These are phyloP conservation scores for Zoysia matrella DNA, from an alignment of 202 grass and related monocot species.

Conservation along the genomic window DNA sequence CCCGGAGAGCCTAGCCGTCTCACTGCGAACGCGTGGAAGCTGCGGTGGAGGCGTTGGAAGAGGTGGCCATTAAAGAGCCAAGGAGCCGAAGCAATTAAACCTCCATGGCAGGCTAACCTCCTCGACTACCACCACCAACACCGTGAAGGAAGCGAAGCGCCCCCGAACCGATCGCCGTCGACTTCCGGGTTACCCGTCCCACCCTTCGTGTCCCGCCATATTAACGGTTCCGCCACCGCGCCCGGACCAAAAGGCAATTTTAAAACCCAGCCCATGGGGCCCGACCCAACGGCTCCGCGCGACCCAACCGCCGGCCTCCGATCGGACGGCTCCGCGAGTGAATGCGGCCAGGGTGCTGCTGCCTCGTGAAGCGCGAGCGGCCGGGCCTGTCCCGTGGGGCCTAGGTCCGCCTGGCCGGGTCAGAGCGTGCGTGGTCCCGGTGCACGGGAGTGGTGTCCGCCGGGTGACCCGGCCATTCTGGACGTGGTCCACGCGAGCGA, in stretches of 20 bases:
- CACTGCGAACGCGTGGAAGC: conserved; percentile 27
- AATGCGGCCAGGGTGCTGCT: conserved; percentile 37
- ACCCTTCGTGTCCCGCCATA: neutral
- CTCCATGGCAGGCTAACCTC: conserved; percentile 34
- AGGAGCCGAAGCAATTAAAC: conserved; percentile 54
- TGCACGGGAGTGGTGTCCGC: neutral
- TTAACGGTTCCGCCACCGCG: neutral
- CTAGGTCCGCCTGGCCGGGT: conserved; percentile 38
- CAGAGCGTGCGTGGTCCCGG: conserved; percentile 1
- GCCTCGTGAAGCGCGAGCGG: conserved; percentile 33
- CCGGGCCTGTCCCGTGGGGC: too few relatives aligned
- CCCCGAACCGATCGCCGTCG: conserved; percentile 24
- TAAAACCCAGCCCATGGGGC: conserved; percentile 23
- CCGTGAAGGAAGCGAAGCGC: neutral
- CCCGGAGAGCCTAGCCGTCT: conserved; percentile 26
- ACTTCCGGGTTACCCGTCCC: neutral
- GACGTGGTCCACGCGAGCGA: conserved; percentile 33
- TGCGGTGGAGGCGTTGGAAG: conserved; percentile 24
- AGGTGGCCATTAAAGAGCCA: conserved; percentile 60
- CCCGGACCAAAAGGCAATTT: conserved; percentile 7
- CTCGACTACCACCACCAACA: conserved; percentile 13
- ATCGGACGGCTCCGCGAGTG: conserved; percentile 29
- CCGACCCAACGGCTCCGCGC: neutral
- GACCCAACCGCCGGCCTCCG: neutral
- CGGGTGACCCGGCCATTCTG: conserved; percentile 32